phyloP scores from a whole-genome alignment of 2,329 filamentous ascomycete species.

The Blumeria graminis region DNA sequence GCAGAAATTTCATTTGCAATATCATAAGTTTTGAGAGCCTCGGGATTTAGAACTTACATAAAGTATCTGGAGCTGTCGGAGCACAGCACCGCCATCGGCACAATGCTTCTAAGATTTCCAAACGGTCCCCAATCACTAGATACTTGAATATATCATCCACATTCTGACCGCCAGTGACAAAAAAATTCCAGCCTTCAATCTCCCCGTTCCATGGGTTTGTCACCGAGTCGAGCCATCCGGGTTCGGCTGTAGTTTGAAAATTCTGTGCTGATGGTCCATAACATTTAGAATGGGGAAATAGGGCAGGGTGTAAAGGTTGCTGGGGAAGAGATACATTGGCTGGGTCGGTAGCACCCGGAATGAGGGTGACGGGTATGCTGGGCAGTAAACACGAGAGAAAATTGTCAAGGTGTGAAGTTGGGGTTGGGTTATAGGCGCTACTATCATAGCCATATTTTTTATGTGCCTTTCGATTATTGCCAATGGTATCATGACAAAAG shows the following conservation, averaged over 20 bases:
- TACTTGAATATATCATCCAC: slow-evolving; percentile 89
- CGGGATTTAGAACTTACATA: slow-evolving; percentile 38
- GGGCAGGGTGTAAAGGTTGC: slow-evolving; percentile 75
- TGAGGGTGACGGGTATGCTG: slow-evolving; percentile 64
- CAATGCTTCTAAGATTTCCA: slow-evolving; percentile 87
- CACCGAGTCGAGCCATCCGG: slow-evolving; percentile 63
- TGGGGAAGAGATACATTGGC: slow-evolving; percentile 79
- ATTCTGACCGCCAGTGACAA: slow-evolving; percentile 78
- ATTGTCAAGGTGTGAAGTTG: slow-evolving; percentile 60
- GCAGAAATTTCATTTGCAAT: too few species aligned
- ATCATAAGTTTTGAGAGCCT: too few species aligned
- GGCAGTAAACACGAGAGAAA: slow-evolving; percentile 66
- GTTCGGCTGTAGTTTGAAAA: slow-evolving; percentile 18
- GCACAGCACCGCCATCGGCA: slow-evolving; percentile 77
- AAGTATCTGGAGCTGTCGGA: slow-evolving; percentile 82
- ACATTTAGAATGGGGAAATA: slow-evolving; percentile 55
- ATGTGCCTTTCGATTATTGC: slow-evolving; percentile 17
- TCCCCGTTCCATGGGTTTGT: slow-evolving; percentile 90
- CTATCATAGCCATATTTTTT: slow-evolving; percentile 95
- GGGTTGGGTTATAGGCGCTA: slow-evolving; percentile 63
- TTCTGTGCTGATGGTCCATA: slow-evolving; percentile 28
- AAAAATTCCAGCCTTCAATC: slow-evolving; percentile 67
- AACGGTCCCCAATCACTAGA: slow-evolving; percentile 47
- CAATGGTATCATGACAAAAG: slow-evolving; percentile 11
- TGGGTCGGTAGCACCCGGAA: slow-evolving; percentile 66